phyloP scores from a whole-genome alignment of 345 rosid genomes.

The Citrus glauca region DNA sequence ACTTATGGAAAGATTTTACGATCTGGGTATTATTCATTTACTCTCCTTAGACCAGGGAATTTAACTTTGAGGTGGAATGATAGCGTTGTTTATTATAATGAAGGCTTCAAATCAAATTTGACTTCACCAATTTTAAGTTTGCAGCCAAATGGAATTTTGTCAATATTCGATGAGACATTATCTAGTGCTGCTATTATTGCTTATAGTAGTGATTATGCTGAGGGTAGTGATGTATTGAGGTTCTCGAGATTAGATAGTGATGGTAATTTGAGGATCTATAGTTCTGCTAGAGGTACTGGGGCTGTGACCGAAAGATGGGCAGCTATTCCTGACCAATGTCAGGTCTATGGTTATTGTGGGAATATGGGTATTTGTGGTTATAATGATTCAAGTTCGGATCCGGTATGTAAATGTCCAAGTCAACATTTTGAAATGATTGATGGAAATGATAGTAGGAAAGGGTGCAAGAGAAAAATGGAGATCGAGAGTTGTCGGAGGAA shows the following conservation, averaged over 20 bases:
- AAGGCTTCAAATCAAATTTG: conserved; percentile 39
- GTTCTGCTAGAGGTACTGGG: conserved; percentile 33
- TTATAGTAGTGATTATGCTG: conserved; percentile 55
- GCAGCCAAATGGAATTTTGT: conserved; percentile 40
- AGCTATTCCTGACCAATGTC: conserved; percentile 60
- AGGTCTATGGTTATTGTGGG: conserved; percentile 64
- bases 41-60: conserved; percentile 33
- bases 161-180: conserved; percentile 34
- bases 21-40: conserved; percentile 50
- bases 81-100: conserved; percentile 40
- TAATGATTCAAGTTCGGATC: conserved; percentile 31
- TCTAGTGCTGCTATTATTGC: conserved; percentile 25
- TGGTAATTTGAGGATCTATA: conserved; percentile 64
- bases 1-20: conserved; percentile 18
- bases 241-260: conserved; percentile 50
- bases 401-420: conserved; percentile 62
- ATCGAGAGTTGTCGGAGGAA: conserved; percentile 44
- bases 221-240: conserved; percentile 46
- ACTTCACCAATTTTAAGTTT: conserved; percentile 42
- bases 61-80: conserved; percentile 51
- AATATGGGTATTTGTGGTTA: conserved; percentile 61
- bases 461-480: conserved; percentile 60
- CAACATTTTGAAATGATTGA: conserved; percentile 54
- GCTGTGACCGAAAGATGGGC: conserved; percentile 37
- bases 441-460: conserved; percentile 41